Base-by-base conservation (phyloP, 768 basidiomycete species). In the Rhodosporidiobolus odoratus region DNA sequence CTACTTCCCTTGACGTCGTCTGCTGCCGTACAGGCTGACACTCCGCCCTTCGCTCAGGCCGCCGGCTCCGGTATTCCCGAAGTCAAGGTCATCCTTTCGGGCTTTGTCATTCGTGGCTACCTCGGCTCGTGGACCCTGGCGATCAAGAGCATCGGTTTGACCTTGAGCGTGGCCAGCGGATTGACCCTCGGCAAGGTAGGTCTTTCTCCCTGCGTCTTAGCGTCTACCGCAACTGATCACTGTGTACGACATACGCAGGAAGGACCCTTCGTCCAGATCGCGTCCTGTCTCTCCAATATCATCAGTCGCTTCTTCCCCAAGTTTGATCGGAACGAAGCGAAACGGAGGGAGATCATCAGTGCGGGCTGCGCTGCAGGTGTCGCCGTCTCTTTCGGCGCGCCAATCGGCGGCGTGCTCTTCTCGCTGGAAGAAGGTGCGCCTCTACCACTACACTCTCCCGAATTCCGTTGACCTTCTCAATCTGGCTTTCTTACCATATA, bases 41-140 rank as follows among this genome's bases (percentile, higher is more conserved):
- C 25, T n/a, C 7, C 5, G 5, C 37, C 17, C 23, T 53, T 50
- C 48, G 21, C 9, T 30, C 17, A 62, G 61, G 92, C 96, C 16
- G 92, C 92, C 27, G 96, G 96, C 27, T 91, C 89, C 77, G 96
- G 96, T 58, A 94, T 98, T 65, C 93, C 94, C 0, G 95, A 99
- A 80, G 89, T 99, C 78, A 99, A 99, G 79, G 91, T 90, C 0
- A 92, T 95, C 66, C 83, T 95, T 53, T 91, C 89, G 59, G 92
- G 90, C 52, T 60, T 53, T 12, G 56, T 59, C 56, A 59, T 99
- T 66, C 92, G 96, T 70, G 96, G 96, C 25, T 99, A 95, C 79
- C 88, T 99, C 45, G 96, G 96, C 32, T 88, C 84, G 34, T 88
- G 92, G 69, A 91, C 89, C 0, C 81, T 99, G 56, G 71, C 19